These are phyloP conservation scores for Magnolia sinica DNA, from an alignment of 164 flowering plant species.

Conservation along the genomic window DNA sequence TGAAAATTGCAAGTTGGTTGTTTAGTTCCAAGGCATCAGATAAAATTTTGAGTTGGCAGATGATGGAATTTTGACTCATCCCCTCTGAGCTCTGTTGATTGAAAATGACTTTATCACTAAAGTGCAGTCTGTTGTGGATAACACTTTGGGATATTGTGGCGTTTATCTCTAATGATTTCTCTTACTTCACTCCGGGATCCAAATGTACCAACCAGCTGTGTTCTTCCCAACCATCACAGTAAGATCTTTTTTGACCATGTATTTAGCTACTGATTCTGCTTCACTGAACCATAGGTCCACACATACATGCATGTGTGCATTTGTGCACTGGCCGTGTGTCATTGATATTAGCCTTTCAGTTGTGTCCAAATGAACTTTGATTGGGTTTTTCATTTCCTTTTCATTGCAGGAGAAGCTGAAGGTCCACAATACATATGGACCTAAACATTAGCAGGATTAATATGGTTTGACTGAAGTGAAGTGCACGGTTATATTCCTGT, in stretches of 20 bases:
- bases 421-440: not conserved
- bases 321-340: too few relatives aligned
- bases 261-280: too few relatives aligned
- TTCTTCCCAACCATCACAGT: not conserved
- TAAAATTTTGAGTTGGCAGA: not conserved
- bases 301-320: too few relatives aligned
- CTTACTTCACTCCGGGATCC: not conserved
- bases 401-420: constrained; percentile 4
- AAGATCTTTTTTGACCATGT: not conserved
- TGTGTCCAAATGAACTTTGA: not conserved
- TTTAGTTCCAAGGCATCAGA: not conserved
- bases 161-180: not conserved
- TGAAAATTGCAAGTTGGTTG: constrained; percentile 1
- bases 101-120: not conserved
- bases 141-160: not conserved
- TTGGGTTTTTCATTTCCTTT: not conserved
- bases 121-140: not conserved
- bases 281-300: too few relatives aligned
- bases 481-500: not conserved
- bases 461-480: not conserved
- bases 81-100: not conserved
- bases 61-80: not conserved
- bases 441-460: not conserved
- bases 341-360: not conserved
- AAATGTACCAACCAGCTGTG: not conserved